phyloP scores from a whole-genome alignment of 495 filamentous ascomycete genomes.

The Aspergillus incahuasiensis region DNA sequence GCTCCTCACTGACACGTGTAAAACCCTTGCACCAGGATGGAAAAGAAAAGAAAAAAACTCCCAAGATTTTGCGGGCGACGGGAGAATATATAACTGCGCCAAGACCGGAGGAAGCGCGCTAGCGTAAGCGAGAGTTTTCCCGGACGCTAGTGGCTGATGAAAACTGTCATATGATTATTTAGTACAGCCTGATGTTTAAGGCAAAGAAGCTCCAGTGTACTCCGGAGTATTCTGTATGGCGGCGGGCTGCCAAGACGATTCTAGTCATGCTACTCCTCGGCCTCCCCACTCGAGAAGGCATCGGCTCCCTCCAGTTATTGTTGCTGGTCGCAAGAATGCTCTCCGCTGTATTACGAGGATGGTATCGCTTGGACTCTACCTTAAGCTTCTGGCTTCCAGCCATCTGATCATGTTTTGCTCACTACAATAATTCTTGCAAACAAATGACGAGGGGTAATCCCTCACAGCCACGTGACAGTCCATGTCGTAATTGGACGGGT shows the following conservation, averaged over 20 bases:
- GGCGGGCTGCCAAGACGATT: background rate
- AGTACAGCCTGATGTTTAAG: background rate
- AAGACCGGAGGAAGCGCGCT: slow-evolving; percentile 19
- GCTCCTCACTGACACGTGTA: slow-evolving; percentile 56
- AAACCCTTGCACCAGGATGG: slow-evolving; percentile 53
- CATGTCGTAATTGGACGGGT: slow-evolving; percentile 4
- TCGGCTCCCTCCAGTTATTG: no score
- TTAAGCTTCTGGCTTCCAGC: background rate
- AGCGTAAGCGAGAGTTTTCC: slow-evolving; percentile 26
- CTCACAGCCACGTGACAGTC: background rate
- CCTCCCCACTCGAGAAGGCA: no score
- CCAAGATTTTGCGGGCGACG: slow-evolving; percentile 15
- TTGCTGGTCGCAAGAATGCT: no score
- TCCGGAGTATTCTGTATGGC: background rate
- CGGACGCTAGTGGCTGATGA: background rate
- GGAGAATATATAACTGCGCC: slow-evolving; percentile 21
- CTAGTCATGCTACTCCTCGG: background rate
- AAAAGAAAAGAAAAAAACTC: slow-evolving; percentile 40
- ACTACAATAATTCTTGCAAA: background rate
- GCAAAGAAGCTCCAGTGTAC: background rate
- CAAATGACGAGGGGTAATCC: background rate
- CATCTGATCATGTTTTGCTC: background rate
- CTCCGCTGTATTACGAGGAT: background rate
- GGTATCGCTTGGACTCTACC: no score
- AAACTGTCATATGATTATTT: background rate